Percentiles rank a stretch among this genome's conserved stretches.
These are phyloP conservation scores for Rosa persica DNA, from an alignment of 306 rosid species.

Conservation along the genomic window DNA sequence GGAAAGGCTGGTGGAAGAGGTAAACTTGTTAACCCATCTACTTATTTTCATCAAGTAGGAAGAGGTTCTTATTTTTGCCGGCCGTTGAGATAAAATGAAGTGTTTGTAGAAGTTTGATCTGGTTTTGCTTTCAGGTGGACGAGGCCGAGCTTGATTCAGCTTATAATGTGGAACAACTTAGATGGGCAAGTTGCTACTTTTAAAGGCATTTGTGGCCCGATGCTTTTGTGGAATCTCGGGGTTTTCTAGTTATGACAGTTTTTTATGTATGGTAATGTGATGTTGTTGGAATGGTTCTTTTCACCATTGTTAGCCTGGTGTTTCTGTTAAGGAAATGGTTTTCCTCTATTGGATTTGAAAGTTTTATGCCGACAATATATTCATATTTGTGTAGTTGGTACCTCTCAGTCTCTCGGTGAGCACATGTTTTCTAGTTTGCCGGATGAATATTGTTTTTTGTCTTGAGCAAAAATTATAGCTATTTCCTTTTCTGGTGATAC, in stretches of 20 bases:
- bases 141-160: slow-evolving; percentile 59
- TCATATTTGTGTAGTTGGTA: not conserved
- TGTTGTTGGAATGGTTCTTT: slow-evolving; percentile 1
- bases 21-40: slow-evolving; percentile 19
- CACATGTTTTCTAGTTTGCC: not conserved
- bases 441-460: not conserved
- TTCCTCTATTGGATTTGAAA: not conserved
- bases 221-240: slow-evolving; percentile 11
- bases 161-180: not conserved
- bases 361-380: not conserved
- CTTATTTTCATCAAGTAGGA: slow-evolving; percentile 1
- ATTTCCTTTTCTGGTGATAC: not conserved
- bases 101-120: not conserved
- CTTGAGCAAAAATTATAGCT: not conserved
- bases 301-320: not conserved
- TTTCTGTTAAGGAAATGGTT: not conserved
- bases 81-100: not conserved
- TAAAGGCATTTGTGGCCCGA: slow-evolving; percentile 44
- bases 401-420: not conserved
- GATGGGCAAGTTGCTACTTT: slow-evolving; percentile 33
- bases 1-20: slow-evolving; percentile 90
- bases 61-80: not conserved
- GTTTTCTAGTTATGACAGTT: not conserved
- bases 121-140: slow-evolving; percentile 40
- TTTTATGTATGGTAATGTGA: not conserved